Base-by-base conservation (phyloP, 2,329 filamentous ascomycete genomes). In the Calonectria crousiana region DNA sequence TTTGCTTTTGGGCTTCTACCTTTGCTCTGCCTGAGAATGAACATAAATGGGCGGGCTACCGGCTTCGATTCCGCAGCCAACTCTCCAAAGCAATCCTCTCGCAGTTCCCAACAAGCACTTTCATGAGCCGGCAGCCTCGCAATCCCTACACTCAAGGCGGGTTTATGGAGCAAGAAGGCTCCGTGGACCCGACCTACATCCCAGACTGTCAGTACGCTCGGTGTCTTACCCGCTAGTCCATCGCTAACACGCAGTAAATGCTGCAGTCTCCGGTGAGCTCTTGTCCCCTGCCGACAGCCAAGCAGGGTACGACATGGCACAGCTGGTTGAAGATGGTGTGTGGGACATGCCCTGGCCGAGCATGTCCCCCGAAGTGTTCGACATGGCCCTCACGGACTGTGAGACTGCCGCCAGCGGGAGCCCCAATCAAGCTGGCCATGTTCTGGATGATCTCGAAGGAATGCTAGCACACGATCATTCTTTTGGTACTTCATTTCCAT, bases 111-210 rank as follows among this genome's bases (percentile, higher is more conserved):
- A 28, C 16, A 68, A 18, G 23, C 30, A 23, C 44, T 26, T 68
- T 68, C 69, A 79, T 79, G 78, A 76, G 51, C 65, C 41, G 69
- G 38, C 10, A 47, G 47, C 26, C 23, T 64, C 28, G 28, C 20
- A 23, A 64, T 47, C 69, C 72, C 41, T 60, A 32, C 66, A 58
- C 60, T 49, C 69, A 69, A 67, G 68, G 75, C 73, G 78, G 72
- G 78, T 74, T 73, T 70, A 69, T 64, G 65, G 71, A 68, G 72
- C 44, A 73, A 18, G 36, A 62, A 41, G 49, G 53, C 62, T 71
- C 73, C 67, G 69, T 70, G 71, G 76, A 52, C 75, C 78, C 73
- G 78, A 72, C 60, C 71, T 71, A 79, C 65, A 47, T 38, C 34
- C 64, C 64, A 49, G 53, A 51, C 62, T 11, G 75, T 79, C 66